Base-by-base conservation (phyloP, 2,329 filamentous ascomycete genomes). In the Fusarium cicatricum region DNA sequence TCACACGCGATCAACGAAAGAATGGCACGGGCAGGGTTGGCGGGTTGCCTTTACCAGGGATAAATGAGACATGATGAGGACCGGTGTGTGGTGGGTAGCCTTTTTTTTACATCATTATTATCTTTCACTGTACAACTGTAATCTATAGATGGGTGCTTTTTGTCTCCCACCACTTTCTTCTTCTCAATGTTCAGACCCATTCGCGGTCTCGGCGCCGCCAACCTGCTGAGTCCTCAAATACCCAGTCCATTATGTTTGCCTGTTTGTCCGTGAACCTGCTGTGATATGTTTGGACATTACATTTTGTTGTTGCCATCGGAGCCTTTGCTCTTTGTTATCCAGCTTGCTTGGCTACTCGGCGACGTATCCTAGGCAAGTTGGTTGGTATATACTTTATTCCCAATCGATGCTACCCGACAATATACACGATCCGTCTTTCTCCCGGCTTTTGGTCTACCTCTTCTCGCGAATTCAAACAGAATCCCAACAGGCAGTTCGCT, bases 141-240 rank as follows among this genome's bases (percentile, higher is more conserved):
- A 65, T 65, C 62, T 63, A 66, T 58, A 67, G 57, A 64, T 19
- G 51, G 53, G 47, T 48, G 56, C 31, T 29, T n/a, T 21, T 15
- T 23, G 38, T 33, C 16, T 45, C 43, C 33, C 41, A 44, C 40
- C 37, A 26, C 6, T 26, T 45, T 53, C 50, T 50, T 23, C 31
- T 59, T 21, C 43, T 42, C 47, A 19, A 26, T 33, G 19, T 15
- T 37, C 11, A 42, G 15, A 34, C 33, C 26, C 7, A 53, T 46
- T n/a, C 15, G 39, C 7, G 42, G n/a, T n/a, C 40, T 16, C 11
- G 16, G 11, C 9, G 37, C 23, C 34, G 16, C 31, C 32, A 44
- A 15, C 29, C 11, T 39, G 16, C 37, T 38, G 26, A n/a, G 44
- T 12, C 26, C 19, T 38, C 36, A 1, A 5, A 26, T 26, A 26